Evolutionary conservation across 208 protist genomes (phyloP).

Genomic region (Acanthamoeba sp.): DNA sequence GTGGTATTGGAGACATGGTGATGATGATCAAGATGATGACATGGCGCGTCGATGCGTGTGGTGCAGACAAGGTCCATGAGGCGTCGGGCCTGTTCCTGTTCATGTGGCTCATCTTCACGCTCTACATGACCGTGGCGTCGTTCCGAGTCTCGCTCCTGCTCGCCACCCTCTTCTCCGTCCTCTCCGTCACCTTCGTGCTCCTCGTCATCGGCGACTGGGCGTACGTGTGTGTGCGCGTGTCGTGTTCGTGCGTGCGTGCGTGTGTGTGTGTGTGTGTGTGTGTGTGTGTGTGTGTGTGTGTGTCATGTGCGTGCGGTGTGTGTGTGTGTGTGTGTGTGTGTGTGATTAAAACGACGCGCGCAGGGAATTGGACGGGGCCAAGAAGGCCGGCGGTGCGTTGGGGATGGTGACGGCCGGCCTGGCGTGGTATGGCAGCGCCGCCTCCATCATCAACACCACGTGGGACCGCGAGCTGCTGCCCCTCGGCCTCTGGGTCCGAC

Average conservation of each 20-base stretch:
- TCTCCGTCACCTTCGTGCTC: constrained; percentile 57
- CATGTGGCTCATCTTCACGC: constrained; percentile 69
- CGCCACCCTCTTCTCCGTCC: constrained; percentile 19
- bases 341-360: background rate
- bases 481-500: constrained; percentile 61
- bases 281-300: background rate
- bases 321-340: background rate
- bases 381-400: constrained; percentile 29
- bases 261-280: background rate
- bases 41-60: background rate
- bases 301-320: background rate
- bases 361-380: background rate
- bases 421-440: constrained; percentile 63
- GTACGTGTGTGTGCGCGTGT: background rate
- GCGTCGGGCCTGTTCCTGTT: constrained; percentile 55
- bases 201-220: constrained; percentile 35
- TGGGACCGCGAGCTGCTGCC: constrained; percentile 47
- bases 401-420: constrained; percentile 47
- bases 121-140: constrained; percentile 61
- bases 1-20: too few species aligned
- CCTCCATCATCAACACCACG: constrained; percentile 54
- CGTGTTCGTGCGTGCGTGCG: background rate
- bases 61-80: constrained; percentile 45
- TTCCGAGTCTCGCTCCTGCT: constrained; percentile 34
- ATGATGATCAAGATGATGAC: background rate